Percentiles rank a stretch among this genome's conserved stretches.
Evolutionary conservation across 257 asterid species (phyloP).

Genomic region (Rehmannia glutinosa): DNA sequence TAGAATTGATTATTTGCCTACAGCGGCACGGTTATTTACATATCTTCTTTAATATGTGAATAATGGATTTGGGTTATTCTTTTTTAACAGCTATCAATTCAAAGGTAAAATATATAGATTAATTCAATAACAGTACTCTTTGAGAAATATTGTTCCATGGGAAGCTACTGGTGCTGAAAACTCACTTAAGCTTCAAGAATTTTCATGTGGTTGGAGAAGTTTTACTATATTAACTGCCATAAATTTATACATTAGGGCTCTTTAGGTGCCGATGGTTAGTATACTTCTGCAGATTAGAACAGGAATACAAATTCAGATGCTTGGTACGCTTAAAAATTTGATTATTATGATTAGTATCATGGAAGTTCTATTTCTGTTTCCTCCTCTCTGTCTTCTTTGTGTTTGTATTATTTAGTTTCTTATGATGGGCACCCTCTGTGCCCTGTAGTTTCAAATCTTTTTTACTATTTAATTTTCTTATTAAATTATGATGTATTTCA

Average conservation of each 20-base stretch:
- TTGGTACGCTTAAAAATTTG: not conserved
- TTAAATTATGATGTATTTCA: not conserved
- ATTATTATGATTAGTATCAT: conserved; percentile 1
- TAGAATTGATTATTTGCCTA: too few relatives aligned
- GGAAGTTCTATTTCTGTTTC: not conserved
- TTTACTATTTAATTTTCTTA: not conserved
- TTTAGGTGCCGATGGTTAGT: not conserved
- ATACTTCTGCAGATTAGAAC: not conserved
- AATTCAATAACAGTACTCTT: not conserved
- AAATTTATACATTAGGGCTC: not conserved
- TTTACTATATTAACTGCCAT: not conserved
- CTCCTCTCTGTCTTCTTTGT: too few relatives aligned
- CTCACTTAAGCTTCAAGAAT: conserved; percentile 7
- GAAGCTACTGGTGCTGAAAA: not conserved
- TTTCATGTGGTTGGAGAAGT: not conserved
- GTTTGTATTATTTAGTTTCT: not conserved
- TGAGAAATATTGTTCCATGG: not conserved
- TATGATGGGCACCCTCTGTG: not conserved
- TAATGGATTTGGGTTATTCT: not conserved
- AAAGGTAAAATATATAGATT: not conserved
- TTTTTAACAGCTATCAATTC: not conserved
- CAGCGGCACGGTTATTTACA: too few relatives aligned
- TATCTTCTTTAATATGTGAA: not conserved
- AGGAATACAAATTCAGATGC: not conserved
- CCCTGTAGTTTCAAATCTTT: not conserved